Evolutionary conservation across 1,139 yeast species (phyloP).

Genomic region (Suhomyces terraborum): DNA sequence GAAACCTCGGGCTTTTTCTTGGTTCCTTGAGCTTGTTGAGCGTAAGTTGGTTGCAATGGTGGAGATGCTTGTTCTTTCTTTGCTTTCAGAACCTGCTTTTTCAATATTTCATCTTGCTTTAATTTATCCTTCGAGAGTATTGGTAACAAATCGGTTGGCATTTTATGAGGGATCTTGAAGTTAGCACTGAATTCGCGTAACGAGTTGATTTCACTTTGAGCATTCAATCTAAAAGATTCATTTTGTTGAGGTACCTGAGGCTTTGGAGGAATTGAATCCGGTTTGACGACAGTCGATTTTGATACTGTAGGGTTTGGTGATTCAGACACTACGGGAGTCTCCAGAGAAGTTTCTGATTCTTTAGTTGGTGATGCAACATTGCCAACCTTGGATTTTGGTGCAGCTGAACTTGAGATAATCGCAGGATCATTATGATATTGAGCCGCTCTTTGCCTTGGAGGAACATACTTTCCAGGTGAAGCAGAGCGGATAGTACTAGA

Average conservation of each 20-base stretch:
- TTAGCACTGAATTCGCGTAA: constrained; percentile 79
- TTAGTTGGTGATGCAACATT: constrained; percentile 1
- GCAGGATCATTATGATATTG: constrained; percentile 77
- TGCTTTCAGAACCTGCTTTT: constrained; percentile 29
- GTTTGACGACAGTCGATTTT: constrained; percentile 24
- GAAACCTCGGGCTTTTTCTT: constrained; percentile 55
- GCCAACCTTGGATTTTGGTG: constrained; percentile 16
- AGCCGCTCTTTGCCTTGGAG: constrained; percentile 69
- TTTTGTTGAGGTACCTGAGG: constrained; percentile 32
- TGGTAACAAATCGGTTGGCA: constrained; percentile 77
- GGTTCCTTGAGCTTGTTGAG: constrained; percentile 12
- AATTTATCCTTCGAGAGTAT: constrained; percentile 67
- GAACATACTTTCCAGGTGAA: constrained; percentile 48
- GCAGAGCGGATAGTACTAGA: constrained; percentile 11
- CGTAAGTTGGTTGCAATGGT: constrained; percentile 8
- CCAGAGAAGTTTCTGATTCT: constrained; percentile 4
- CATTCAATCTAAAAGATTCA: constrained; percentile 51
- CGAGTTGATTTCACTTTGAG: constrained; percentile 75
- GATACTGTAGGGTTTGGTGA: constrained; percentile 2
- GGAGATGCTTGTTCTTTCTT: constrained; percentile 19
- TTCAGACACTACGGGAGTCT: not conserved
- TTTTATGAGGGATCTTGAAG: constrained; percentile 72
- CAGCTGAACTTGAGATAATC: constrained; percentile 58
- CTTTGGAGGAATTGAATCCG: constrained; percentile 39
- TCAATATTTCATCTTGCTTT: constrained; percentile 62